Base-by-base conservation (phyloP, 495 filamentous ascomycete genomes). In the Neurospora sp. region DNA sequence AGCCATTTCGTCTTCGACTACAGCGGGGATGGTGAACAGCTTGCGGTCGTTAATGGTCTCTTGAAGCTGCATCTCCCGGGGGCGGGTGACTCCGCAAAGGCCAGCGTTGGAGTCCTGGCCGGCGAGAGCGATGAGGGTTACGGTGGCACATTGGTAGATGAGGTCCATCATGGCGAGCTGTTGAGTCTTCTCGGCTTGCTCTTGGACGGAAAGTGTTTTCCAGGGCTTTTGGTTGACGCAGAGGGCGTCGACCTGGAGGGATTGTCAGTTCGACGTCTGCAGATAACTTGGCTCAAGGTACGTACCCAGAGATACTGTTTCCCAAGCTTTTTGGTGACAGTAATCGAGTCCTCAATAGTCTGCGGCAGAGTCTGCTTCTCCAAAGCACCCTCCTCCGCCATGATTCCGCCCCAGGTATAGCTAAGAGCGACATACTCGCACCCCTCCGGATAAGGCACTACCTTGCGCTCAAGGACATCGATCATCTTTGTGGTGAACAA, bases 271-370 rank as follows among this genome's bases (percentile, higher is more conserved):
- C 7, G 17, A n/a, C n/a, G 27, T 42, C 17, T 38, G 37, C 22
- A 20, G 17, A 1, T 35, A 0, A 65, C 37, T 10, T 38, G 22
- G n/a, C 1, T 17, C 69, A 27, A 5, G 31, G 12, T 9, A 38
- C 31, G 10, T 53, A 75, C 76, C 77, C 74, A 78, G 40, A 78
- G 72, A 73, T 78, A 78, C 6, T 59, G 44, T 9, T 31, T 38
- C 0, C 73, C 73, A 8, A 79, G 42, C 4, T 12, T 68, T 14
- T 38, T 72, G 2, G 76, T 75, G 17, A 78, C 76, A 4, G 48
- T 48, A 0, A 78, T 78, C 3, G 75, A 73, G 41, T 78, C 77
- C 69, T 77, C 74, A 40, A 78, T 74, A 8, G 76, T 79, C 27
- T 71, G 70, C 16, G 78, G 76, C 35, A 78, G 74, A 12, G 73